Percentiles rank a stretch among this genome's conserved stretches.
These are phyloP conservation scores for Ceratocystiopsis sp. DNA, from an alignment of 2,329 filamentous ascomycete genomes.

Conservation along the genomic window DNA sequence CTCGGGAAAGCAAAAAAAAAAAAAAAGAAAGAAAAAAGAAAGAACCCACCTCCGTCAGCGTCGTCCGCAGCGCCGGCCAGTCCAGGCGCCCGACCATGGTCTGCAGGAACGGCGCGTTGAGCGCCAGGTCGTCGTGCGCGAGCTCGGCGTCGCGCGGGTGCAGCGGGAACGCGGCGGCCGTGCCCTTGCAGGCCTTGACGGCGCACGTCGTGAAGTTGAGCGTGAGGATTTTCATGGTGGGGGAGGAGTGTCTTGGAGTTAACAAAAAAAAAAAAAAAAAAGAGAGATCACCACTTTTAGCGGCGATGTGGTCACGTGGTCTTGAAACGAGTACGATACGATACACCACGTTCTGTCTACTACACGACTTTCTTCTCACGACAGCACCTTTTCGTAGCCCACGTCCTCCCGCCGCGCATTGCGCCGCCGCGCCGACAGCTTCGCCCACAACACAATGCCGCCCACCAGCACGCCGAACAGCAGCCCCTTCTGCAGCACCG, in stretches of 20 bases:
- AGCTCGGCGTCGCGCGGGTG: conserved; percentile 88
- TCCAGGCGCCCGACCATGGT: conserved; percentile 80
- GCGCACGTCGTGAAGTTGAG: conserved; percentile 96
- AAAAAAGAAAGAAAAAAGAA: background rate
- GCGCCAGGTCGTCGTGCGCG: conserved; percentile 63
- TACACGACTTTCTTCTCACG: conserved; percentile 13
- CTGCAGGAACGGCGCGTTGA: conserved; percentile 63
- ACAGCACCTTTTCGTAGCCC: conserved; percentile 27
- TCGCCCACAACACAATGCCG: conserved; percentile 27
- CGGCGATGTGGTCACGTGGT: background rate
- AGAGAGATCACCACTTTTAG: background rate
- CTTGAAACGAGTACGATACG: too few relatives aligned
- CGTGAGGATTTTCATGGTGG: conserved; percentile 76
- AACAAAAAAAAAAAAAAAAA: background rate
- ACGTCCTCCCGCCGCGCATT: conserved; percentile 13
- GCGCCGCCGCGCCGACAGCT: conserved; percentile 20
- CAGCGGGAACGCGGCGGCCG: conserved; percentile 65
- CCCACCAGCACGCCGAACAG: conserved; percentile 31
- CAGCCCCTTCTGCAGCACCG: conserved; percentile 30
- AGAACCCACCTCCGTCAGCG: conserved; percentile 52
- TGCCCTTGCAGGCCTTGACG: conserved; percentile 82
- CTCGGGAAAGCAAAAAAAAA: background rate
- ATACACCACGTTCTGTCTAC: too few relatives aligned
- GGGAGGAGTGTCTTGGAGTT: background rate
- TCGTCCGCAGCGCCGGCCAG: conserved; percentile 64